Evolutionary conservation across 345 rosid genomes (phyloP).

Genomic region (Moricandia arvensis): DNA sequence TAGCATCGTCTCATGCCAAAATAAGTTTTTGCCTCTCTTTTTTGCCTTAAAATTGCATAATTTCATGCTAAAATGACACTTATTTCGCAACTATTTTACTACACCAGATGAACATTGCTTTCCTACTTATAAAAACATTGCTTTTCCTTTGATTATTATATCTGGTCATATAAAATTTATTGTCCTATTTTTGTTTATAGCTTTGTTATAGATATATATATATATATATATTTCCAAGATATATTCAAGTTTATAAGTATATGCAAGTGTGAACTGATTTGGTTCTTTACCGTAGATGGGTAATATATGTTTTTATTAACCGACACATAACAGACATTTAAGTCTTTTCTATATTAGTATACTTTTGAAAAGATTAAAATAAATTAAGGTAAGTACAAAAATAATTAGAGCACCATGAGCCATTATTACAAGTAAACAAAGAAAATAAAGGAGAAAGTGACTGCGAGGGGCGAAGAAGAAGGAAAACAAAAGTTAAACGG

Average conservation of each 20-base stretch:
- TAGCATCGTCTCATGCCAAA: not conserved
- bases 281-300: slow-evolving; percentile 2
- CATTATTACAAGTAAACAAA: slow-evolving; percentile 34
- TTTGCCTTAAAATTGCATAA: too few species aligned
- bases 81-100: not conserved
- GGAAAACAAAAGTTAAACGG: slow-evolving; percentile 28
- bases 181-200: not conserved
- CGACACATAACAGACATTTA: slow-evolving; percentile 19
- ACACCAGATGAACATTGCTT: not conserved
- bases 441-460: slow-evolving; percentile 21
- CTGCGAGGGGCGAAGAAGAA: not conserved
- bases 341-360: not conserved
- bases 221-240: not conserved
- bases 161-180: not conserved
- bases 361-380: slow-evolving; percentile 12
- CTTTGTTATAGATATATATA: not conserved
- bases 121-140: not conserved
- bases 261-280: slow-evolving; percentile 9
- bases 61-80: not conserved
- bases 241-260: not conserved
- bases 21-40: too few species aligned
- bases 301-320: not conserved
- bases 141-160: not conserved
- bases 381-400: slow-evolving; percentile 6
- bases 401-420: slow-evolving; percentile 33